phyloP scores from a whole-genome alignment of 192 early-diverging fungal genomes.

The Paraglomus brasilianum region DNA sequence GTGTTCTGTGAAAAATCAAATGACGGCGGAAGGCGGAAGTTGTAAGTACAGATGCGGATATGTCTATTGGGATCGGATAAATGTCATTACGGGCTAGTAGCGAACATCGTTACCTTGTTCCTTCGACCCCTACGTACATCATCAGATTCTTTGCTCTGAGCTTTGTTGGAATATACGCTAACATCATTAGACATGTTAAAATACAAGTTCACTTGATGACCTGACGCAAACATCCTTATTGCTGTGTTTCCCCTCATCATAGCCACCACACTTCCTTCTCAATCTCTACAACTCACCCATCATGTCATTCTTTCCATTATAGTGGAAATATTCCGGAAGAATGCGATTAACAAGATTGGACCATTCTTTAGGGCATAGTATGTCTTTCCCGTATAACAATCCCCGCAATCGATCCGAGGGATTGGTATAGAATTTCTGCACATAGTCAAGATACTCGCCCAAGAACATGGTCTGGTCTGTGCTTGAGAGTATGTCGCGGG shows the following conservation, averaged over 20 bases:
- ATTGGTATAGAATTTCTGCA: not conserved
- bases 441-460: conserved; percentile 6
- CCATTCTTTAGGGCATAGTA: conserved; percentile 28
- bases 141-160: conserved; percentile 37
- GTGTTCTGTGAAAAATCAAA: conserved; percentile 26
- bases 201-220: too few species aligned
- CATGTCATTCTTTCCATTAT: conserved; percentile 30
- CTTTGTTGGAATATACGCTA: conserved; percentile 20
- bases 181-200: not conserved
- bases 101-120: conserved; percentile 23
- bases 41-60: not conserved
- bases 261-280: not conserved
- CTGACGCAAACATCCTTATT: too few species aligned
- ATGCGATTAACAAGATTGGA: not conserved
- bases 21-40: not conserved
- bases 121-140: conserved; percentile 34
- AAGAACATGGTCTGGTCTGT: not conserved
- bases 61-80: too few species aligned
- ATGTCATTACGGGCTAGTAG: too few species aligned
- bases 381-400: conserved; percentile 34
- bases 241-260: too few species aligned
- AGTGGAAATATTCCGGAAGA: conserved; percentile 28
- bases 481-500: not conserved
- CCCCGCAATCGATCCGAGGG: too few species aligned
- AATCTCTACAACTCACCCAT: not conserved